These are phyloP conservation scores for Lasiodiplodia gonubiensis DNA, from an alignment of 2,329 filamentous ascomycete species.

Conservation along the genomic window DNA sequence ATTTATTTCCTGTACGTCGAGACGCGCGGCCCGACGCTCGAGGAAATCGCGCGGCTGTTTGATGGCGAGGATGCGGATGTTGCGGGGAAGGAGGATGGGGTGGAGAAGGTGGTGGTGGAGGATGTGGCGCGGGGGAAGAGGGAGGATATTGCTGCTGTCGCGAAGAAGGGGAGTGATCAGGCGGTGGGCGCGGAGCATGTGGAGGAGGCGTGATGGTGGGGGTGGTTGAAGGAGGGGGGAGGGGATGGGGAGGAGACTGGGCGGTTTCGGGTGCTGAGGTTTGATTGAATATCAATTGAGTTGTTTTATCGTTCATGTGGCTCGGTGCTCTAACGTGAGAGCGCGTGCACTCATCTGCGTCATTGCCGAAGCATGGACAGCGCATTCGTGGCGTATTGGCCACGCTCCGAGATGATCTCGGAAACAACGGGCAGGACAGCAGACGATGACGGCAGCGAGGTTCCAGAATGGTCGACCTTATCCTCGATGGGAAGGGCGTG, in stretches of 20 bases:
- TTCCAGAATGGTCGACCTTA: neutral
- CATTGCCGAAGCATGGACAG: constrained; percentile 29
- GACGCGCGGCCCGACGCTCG: constrained; percentile 49
- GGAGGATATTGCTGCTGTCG: neutral
- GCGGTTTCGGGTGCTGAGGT: no score
- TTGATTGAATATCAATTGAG: no score
- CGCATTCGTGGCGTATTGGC: constrained; percentile 30
- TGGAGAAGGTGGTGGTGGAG: constrained; percentile 38
- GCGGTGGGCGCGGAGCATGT: neutral
- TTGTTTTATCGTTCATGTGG: no score
- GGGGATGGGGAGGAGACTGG: no score
- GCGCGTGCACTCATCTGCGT: neutral
- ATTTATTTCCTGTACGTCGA: constrained; percentile 46
- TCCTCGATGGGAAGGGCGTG: constrained; percentile 36
- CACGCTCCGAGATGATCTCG: neutral
- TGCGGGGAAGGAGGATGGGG: neutral
- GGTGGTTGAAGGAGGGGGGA: neutral
- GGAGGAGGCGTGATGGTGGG: constrained; percentile 5
- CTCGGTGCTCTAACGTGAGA: no score
- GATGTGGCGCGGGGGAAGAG: neutral
- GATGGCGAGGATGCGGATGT: constrained; percentile 43
- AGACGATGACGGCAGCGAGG: neutral
- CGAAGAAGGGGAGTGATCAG: constrained; percentile 37
- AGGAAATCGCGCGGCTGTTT: constrained; percentile 54
- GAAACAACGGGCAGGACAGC: neutral